Evolutionary conservation across 164 flowering plant species (phyloP), one percentile per base, ranked within the genome.

Genomic region (Platanus orientalis): DNA sequence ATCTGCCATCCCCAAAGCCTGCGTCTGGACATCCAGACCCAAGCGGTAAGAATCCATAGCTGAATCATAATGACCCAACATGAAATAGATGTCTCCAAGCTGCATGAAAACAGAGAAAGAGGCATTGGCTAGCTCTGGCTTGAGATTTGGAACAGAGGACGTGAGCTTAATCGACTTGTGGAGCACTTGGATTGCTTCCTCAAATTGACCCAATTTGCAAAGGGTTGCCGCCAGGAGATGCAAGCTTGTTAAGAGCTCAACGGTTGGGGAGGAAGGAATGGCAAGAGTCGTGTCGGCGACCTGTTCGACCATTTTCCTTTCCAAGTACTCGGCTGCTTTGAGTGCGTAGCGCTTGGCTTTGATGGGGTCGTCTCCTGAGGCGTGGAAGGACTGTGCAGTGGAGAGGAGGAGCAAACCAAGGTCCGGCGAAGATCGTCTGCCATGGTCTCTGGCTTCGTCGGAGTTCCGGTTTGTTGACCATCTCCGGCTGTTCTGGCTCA

Each of bases 101-200:
- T 44, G 50, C 50, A 59, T 59, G 62, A 39, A 44, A 28, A 25
- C 49, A 19, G 28, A 59, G 29, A 59, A 59, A 14, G 62, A 59
- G 25, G 62, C 62, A 14, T 59, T 25, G 51, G 49, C 30, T 19
- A 36, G 49, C 25, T 59, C 49, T 4, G 50, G 62, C 27, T 59
- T 23, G n/a, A 20, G 16, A 7, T 36, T 36, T 20, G 28, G 28
- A 14, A 13, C 34, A 23, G 49, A 34, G 16, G 60, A n/a, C 1
- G 44, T 29, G 60, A 57, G 5, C 2, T 49, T 20, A 17, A 59
- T 26, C 44, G 62, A 59, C n/a, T 42, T 24, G 24, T 7, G 52
- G 62, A 59, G 62, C 44, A 59, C 20, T 7, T 39, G 62, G 29
- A 57, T 30, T 12, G 60, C 60, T 57, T 57, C 60, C 44, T 57